A percentile compares a stretch with the other conserved stretches of the same genome.
Evolutionary conservation across 768 basidiomycete species (phyloP).

Genomic region (Rhodosporidiobolus odoratus): DNA sequence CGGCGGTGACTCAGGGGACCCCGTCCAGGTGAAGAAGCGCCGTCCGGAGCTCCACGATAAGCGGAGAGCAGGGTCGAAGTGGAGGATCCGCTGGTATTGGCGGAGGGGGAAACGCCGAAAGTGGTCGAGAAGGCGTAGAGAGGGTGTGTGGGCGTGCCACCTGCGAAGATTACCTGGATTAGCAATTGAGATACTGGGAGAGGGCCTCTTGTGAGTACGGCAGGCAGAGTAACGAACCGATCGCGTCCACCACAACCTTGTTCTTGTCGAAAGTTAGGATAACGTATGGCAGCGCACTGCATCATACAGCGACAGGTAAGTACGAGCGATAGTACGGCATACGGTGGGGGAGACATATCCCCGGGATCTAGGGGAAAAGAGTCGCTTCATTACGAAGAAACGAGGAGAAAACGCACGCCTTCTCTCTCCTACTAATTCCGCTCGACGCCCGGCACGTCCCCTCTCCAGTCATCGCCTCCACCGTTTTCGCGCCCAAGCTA

Average conservation of each 20-base stretch:
- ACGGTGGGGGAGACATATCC: too few relatives aligned
- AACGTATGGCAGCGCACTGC: too few relatives aligned
- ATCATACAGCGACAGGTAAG: too few relatives aligned
- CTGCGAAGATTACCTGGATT: neutral
- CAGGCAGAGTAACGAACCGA: slow-evolving; percentile 86
- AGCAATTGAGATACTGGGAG: slow-evolving; percentile 45
- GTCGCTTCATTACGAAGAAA: too few relatives aligned
- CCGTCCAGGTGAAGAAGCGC: neutral
- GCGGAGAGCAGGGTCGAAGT: neutral
- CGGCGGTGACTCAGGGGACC: neutral
- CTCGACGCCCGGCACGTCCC: too few relatives aligned
- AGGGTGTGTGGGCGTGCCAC: neutral
- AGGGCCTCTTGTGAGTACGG: slow-evolving; percentile 93
- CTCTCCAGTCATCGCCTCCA: too few relatives aligned
- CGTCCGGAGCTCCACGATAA: neutral
- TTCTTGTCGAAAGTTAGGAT: slow-evolving; percentile 78
- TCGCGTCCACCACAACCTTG: slow-evolving; percentile 87
- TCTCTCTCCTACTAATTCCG: too few relatives aligned
- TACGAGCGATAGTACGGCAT: too few relatives aligned
- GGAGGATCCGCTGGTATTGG: neutral
- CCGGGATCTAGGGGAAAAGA: too few relatives aligned
- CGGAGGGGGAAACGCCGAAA: neutral
- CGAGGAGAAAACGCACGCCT: too few relatives aligned
- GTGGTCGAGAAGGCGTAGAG: neutral
- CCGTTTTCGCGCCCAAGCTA: slow-evolving; percentile 62